Conservation (phyloP, 2,329 filamentous ascomycete genomes). For the Fusarium floridanum region DNA sequence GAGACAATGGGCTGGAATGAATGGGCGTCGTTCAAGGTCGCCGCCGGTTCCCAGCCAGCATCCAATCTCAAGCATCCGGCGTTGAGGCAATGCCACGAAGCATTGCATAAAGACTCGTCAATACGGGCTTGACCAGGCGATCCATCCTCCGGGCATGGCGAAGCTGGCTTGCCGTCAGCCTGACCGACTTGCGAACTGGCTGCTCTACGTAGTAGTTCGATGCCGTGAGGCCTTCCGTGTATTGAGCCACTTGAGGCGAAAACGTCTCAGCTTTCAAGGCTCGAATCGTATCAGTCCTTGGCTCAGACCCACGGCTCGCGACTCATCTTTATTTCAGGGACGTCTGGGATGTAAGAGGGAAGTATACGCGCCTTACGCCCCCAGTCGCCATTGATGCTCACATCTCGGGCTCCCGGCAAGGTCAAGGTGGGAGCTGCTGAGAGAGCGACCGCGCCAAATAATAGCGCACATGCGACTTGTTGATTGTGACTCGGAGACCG, state of each 20-base stretch:
- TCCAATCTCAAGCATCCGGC: conserved; percentile 7
- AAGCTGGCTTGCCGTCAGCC: conserved; percentile 22
- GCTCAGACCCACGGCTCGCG: conserved; percentile 11
- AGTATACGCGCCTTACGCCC: conserved; percentile 31
- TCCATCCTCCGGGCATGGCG: conserved; percentile 21
- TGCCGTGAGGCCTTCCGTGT: conserved; percentile 35
- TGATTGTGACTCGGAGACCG: conserved; percentile 21
- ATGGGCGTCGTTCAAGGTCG: conserved; percentile 4
- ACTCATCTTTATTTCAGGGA: conserved; percentile 28
- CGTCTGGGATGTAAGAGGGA: conserved; percentile 25
- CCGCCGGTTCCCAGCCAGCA: conserved; percentile 33
- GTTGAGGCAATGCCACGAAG: conserved; percentile 47
- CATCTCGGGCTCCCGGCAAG: conserved; percentile 35
- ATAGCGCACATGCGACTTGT: conserved; percentile 36
- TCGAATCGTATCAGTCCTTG: conserved; percentile 21
- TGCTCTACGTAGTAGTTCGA: conserved; percentile 5
- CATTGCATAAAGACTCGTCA: conserved; percentile 47
- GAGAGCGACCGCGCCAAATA: conserved; percentile 29
- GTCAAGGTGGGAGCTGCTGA: conserved; percentile 27
- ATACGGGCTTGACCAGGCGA: conserved; percentile 33
- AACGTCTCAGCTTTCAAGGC: conserved; percentile 24
- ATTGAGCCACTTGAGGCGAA: conserved; percentile 29
- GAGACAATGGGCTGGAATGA: conserved; percentile 28
- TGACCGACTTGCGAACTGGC: conserved; percentile 17
- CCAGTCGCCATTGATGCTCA: conserved; percentile 16